Evolutionary conservation across 805 yeast genomes (phyloP).

Genomic region (Yarrowia yakushimensis): DNA sequence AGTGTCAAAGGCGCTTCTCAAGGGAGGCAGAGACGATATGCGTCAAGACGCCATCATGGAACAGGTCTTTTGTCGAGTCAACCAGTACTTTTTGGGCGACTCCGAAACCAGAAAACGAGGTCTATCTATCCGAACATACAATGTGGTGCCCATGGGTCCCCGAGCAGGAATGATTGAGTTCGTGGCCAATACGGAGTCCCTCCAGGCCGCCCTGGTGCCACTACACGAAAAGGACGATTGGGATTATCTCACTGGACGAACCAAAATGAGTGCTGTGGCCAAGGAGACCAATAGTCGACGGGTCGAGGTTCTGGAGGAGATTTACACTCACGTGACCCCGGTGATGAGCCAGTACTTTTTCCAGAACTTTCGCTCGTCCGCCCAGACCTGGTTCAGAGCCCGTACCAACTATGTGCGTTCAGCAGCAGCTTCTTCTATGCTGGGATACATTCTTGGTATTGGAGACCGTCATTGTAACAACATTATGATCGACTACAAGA

Average conservation of each 20-base stretch:
- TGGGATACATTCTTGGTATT: conserved; percentile 83
- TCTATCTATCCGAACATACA: conserved; percentile 73
- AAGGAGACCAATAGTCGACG: conserved; percentile 35
- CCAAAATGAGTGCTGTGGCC: conserved; percentile 40
- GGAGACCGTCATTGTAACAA: conserved; percentile 96
- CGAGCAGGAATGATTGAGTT: conserved; percentile 86
- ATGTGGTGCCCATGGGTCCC: conserved; percentile 86
- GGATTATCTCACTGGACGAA: conserved; percentile 35
- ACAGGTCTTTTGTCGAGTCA: conserved; percentile 88
- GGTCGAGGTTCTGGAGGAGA: conserved; percentile 41
- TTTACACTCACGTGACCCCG: conserved; percentile 57
- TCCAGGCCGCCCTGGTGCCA: conserved; percentile 63
- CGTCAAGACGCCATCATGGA: conserved; percentile 98
- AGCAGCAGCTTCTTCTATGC: conserved; percentile 77
- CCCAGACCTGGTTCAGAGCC: conserved; percentile 70
- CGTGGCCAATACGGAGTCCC: conserved; percentile 70
- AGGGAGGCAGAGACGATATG: conserved; percentile 86
- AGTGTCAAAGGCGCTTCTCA: conserved; percentile 58
- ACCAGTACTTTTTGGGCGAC: conserved; percentile 55
- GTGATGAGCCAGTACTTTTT: conserved; percentile 68
- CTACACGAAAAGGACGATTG: conserved; percentile 55
- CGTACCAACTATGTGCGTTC: conserved; percentile 68
- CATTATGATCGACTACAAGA: conserved; percentile 68
- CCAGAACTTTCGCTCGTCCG: conserved; percentile 53
- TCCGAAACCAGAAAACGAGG: conserved; percentile 54